Percentiles rank a stretch among this genome's conserved stretches.
Evolutionary conservation across 75 land plant species (phyloP).

Genomic region (Cunninghamia lanceolata): DNA sequence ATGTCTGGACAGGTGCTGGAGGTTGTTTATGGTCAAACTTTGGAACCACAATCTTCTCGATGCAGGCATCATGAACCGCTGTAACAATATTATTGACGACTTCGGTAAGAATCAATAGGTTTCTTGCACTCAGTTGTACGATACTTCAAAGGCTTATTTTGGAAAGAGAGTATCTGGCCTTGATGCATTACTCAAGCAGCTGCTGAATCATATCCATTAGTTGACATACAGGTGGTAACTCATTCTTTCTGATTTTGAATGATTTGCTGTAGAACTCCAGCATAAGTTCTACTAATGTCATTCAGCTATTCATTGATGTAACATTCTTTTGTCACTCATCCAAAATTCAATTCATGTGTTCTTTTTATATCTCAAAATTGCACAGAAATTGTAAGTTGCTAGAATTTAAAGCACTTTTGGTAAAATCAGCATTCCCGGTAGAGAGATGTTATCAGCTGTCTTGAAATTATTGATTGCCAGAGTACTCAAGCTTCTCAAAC

Average conservation of each 20-base stretch:
- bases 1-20: constrained; percentile 65
- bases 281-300: constrained; percentile 1
- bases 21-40: constrained; percentile 73
- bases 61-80: constrained; percentile 64
- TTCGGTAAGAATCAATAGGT: constrained; percentile 7
- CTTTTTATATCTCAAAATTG: neutral
- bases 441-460: neutral
- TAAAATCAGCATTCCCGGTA: neutral
- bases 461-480: neutral
- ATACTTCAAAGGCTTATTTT: constrained; percentile 7
- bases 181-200: neutral
- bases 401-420: neutral
- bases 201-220: constrained; percentile 5
- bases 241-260: constrained; percentile 14
- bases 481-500: neutral
- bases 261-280: constrained; percentile 1
- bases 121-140: neutral
- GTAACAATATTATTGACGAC: constrained; percentile 59
- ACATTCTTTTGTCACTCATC: constrained; percentile 11
- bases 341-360: neutral
- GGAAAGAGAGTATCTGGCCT: neutral
- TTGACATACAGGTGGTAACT: constrained; percentile 4
- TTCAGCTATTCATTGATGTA: constrained; percentile 13
- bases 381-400: neutral
- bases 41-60: constrained; percentile 92